Evolutionary conservation across 208 protist genomes (phyloP).

Genomic region (Wallacemonas sp.): DNA sequence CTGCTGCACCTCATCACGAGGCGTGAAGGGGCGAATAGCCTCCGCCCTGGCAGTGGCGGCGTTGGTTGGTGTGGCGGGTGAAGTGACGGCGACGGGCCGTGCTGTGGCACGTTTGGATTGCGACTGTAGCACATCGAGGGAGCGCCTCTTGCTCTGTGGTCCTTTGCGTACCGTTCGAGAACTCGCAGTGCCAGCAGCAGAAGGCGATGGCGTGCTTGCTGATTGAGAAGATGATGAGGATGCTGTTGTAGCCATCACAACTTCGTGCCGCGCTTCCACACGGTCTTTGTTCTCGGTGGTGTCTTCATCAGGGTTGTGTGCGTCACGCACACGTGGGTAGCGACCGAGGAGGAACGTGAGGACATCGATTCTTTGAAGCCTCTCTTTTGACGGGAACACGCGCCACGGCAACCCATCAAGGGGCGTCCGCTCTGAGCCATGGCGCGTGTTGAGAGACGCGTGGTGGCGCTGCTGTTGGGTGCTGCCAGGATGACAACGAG

Average conservation of each 20-base stretch:
- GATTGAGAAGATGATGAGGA: too few relatives aligned
- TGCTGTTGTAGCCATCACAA: too few relatives aligned
- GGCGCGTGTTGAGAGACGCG: background rate
- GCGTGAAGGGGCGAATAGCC: slow-evolving; percentile 24
- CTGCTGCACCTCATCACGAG: slow-evolving; percentile 27
- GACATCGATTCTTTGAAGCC: slow-evolving; percentile 34
- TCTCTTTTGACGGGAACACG: slow-evolving; percentile 20
- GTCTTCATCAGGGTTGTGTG: too few relatives aligned
- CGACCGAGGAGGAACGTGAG: slow-evolving; percentile 41
- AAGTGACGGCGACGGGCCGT: too few relatives aligned
- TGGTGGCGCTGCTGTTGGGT: background rate
- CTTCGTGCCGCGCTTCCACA: too few relatives aligned
- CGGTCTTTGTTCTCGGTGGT: too few relatives aligned
- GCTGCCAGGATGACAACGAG: too few relatives aligned
- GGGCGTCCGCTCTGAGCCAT: background rate
- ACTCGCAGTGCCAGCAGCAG: too few relatives aligned
- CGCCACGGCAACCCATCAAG: slow-evolving; percentile 21
- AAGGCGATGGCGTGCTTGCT: too few relatives aligned
- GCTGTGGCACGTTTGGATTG: too few relatives aligned
- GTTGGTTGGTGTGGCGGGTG: background rate
- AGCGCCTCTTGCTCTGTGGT: background rate
- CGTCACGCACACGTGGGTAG: slow-evolving; percentile 20
- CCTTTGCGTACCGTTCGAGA: background rate
- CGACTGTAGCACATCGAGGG: slow-evolving; percentile 18
- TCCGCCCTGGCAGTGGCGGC: background rate